Base-by-base conservation (phyloP, 2,329 filamentous ascomycete species). In the Neofusicoccum parvum region DNA sequence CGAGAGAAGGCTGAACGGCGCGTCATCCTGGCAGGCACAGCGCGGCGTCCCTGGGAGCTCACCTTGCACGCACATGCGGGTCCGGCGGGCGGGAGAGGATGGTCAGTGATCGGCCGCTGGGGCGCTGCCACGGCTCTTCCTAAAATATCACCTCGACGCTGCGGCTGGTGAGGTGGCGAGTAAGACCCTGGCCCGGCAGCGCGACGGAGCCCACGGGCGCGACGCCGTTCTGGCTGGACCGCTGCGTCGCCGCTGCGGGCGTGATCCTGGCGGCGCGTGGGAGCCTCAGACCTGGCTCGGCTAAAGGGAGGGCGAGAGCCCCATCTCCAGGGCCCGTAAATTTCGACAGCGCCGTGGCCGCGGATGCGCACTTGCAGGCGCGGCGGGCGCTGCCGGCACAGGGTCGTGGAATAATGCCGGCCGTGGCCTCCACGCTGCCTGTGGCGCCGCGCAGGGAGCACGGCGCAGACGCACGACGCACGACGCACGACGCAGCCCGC, bases 151-250 rank as follows among this genome's bases (percentile, higher is more conserved):
- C 56, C 56, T 7, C 45, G 43, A 34, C 51, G 37, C 54, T 59
- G 54, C 54, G 54, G 54, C 54, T 59, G 54, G 54, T 59, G 54
- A 37, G 56, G 56, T 60, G 56, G 56, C 56, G 56, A 60, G 56
- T 60, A 43, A 60, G 56, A 60, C 56, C 56, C 56, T 48, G 56
- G 39, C 1, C 23, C 39, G n/a, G 54, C 54, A 34, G 20, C 54
- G 41, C 56, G 39, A 17, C 41, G 54, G 37, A 23, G 23, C 23
- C 23, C 23, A 23, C 23, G 23, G 23, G 20, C 54, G 41, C 56
- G 39, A 17, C 41, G 54, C 37, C 54, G 54, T n/a, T 46, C 56
- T 60, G 56, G 56, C 48, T 20, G n/a, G 41, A 11, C 11, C 37
- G 37, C 37, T 39, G 37, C n/a, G 17, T 20, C 17, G 11, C 39